Conservation (phyloP, 257 asterid genomes). For the Solanum okadae region DNA sequence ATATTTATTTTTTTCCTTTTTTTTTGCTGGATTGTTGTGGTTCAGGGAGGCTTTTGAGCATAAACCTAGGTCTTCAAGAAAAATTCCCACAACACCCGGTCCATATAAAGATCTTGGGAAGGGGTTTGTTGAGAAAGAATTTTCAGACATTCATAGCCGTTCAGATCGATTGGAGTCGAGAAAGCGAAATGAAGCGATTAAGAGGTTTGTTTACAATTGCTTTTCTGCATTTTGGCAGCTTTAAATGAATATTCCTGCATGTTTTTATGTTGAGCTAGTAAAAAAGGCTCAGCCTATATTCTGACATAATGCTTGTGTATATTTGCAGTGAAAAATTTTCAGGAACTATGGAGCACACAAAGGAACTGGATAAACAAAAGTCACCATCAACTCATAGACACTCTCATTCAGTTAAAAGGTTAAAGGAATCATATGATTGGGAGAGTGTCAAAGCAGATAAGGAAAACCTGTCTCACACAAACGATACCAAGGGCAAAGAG, state of each 20-base stretch:
- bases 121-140: background rate
- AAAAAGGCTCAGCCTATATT: background rate
- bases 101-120: slow-evolving; percentile 19
- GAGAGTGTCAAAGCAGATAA: slow-evolving; percentile 26
- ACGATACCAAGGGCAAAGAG: slow-evolving; percentile 23
- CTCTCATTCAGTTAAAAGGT: slow-evolving; percentile 20
- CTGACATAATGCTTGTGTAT: background rate
- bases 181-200: slow-evolving; percentile 21
- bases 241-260: background rate
- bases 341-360: slow-evolving; percentile 28
- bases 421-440: slow-evolving; percentile 26
- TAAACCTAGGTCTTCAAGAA: slow-evolving; percentile 26
- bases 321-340: slow-evolving; percentile 29
- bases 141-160: slow-evolving; percentile 20
- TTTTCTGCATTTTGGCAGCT: background rate
- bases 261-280: background rate
- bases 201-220: slow-evolving; percentile 29
- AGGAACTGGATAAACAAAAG: slow-evolving; percentile 25
- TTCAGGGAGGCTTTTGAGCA: slow-evolving; percentile 35
- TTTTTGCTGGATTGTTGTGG: background rate
- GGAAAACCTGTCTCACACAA: slow-evolving; percentile 18
- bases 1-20: background rate
- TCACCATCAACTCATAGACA: slow-evolving; percentile 19
- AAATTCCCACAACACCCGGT: slow-evolving; percentile 16
- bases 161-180: slow-evolving; percentile 25